Conservation (phyloP, 371 early-diverging fungal genomes). For the Coemansia sp. region DNA sequence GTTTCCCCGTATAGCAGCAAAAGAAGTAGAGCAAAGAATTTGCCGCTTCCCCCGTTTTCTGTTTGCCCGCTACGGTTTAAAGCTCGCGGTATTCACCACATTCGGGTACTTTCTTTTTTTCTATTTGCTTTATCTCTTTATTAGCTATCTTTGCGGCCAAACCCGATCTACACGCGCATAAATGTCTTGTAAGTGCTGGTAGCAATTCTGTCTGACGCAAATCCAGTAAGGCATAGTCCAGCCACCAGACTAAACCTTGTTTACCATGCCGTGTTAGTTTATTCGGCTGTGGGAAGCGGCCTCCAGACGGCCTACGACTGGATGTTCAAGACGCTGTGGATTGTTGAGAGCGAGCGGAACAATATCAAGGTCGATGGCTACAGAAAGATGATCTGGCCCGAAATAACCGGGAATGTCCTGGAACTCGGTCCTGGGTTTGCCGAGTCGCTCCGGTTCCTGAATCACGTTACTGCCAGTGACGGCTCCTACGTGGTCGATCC, state of each 20-base stretch:
- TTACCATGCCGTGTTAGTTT: background rate
- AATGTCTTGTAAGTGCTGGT: background rate
- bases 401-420: constrained; percentile 46
- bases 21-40: background rate
- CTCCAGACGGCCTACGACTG: constrained; percentile 19
- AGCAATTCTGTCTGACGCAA: too few species aligned
- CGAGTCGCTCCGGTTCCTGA: constrained; percentile 35
- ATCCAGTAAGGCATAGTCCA: too few species aligned
- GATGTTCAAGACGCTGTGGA: constrained; percentile 28
- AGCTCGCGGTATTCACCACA: too few species aligned
- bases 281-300: background rate
- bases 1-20: background rate
- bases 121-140: too few species aligned
- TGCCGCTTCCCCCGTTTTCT: too few species aligned
- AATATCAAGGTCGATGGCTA: constrained; percentile 35
- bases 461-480: constrained; percentile 26
- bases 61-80: too few species aligned
- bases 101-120: too few species aligned
- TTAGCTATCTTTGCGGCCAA: too few species aligned
- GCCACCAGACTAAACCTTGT: too few species aligned
- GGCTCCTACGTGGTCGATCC: constrained; percentile 27
- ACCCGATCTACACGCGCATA: too few species aligned
- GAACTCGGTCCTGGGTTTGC: constrained; percentile 50
- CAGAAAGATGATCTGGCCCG: constrained; percentile 31
- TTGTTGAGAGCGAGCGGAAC: constrained; percentile 29